Percentiles rank a stretch among this genome's conserved stretches.
phyloP scores from a whole-genome alignment of 305 asterid genomes.

The Fraxinus angustifolia region DNA sequence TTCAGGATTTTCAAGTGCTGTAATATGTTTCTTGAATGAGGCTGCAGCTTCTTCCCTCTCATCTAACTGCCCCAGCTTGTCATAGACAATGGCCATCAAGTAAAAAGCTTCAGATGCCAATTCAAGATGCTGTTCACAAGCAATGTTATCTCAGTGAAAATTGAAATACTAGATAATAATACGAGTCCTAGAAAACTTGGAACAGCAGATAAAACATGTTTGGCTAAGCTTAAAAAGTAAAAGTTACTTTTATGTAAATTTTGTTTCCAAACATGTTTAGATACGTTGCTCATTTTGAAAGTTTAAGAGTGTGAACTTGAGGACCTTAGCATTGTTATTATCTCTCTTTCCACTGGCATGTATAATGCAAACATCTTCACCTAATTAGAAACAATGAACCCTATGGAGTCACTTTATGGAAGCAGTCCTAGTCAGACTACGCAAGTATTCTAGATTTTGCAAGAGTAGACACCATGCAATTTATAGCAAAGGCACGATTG shows the following conservation, averaged over 20 bases:
- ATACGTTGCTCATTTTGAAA: background rate
- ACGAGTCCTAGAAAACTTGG: background rate
- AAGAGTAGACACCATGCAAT: background rate
- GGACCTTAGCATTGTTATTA: background rate
- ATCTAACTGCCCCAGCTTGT: constrained; percentile 63
- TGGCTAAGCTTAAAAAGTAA: background rate
- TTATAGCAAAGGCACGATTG: background rate
- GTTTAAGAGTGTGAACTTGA: background rate
- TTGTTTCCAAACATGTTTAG: background rate
- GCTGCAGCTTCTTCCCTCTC: constrained; percentile 83
- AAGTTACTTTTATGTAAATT: background rate
- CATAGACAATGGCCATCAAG: constrained; percentile 72
- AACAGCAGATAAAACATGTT: background rate
- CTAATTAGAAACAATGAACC: background rate
- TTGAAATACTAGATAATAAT: background rate
- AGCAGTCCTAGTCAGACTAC: background rate
- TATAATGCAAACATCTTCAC: background rate
- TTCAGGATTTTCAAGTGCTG: constrained; percentile 58
- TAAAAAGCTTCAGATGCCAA: constrained; percentile 83
- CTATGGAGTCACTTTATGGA: background rate
- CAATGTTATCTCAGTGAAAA: constrained; percentile 13
- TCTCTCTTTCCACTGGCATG: background rate
- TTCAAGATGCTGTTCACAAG: constrained; percentile 64
- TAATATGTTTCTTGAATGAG: constrained; percentile 64
- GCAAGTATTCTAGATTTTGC: background rate